Evolutionary conservation across 169 alveolate species (phyloP).

Genomic region (Babesia divergens): DNA sequence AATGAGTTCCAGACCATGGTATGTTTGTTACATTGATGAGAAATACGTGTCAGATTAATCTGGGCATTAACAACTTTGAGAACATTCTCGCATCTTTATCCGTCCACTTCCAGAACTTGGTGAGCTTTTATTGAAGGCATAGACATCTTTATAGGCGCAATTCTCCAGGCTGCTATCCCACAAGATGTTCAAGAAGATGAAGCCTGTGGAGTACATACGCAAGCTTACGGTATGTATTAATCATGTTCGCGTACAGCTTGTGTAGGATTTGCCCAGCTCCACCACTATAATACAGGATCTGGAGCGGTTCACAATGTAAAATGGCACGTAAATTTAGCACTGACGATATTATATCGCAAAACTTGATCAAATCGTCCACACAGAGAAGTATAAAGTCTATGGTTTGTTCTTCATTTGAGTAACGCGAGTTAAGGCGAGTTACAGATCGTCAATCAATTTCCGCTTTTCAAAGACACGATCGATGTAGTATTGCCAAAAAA

Average conservation of each 20-base stretch:
- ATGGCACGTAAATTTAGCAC: conserved; percentile 62
- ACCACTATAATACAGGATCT: neutral
- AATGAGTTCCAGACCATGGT: conserved; percentile 50
- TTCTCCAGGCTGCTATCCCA: conserved; percentile 13
- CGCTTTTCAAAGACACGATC: conserved; percentile 61
- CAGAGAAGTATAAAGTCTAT: conserved; percentile 81
- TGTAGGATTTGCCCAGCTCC: conserved; percentile 44
- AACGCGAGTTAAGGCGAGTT: neutral
- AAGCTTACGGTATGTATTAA: neutral
- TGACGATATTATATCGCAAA: conserved; percentile 82
- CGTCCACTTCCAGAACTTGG: conserved; percentile 37
- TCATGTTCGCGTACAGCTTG: neutral
- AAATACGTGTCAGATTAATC: conserved; percentile 8
- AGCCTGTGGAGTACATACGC: neutral
- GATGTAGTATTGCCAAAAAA: conserved; percentile 89
- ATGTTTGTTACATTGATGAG: neutral
- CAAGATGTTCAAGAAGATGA: neutral
- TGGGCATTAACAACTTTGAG: conserved; percentile 40
- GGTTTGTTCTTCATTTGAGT: conserved; percentile 41
- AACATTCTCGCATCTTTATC: conserved; percentile 21
- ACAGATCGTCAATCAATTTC: conserved; percentile 51
- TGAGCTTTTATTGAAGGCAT: neutral
- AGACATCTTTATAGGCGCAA: neutral
- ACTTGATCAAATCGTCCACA: conserved; percentile 81
- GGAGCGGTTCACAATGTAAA: conserved; percentile 8